Evolutionary conservation across 345 rosid genomes (phyloP).

Genomic region (Dipteronia sinensis): DNA sequence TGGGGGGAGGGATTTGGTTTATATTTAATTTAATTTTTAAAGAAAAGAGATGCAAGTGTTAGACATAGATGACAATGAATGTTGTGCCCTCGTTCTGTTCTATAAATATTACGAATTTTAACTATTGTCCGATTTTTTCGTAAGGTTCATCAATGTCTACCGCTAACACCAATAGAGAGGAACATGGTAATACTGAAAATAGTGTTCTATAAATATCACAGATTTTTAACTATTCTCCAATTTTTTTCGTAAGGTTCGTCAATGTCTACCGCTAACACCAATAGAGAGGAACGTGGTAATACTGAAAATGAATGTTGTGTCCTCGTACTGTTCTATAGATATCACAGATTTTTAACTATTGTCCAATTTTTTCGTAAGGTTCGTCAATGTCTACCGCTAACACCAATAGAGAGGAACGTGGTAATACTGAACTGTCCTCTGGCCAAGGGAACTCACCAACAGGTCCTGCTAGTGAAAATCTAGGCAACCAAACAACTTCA

Average conservation of each 20-base stretch:
- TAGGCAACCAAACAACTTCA: slow-evolving; percentile 35
- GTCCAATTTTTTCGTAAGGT: slow-evolving; percentile 29
- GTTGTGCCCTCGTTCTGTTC: not conserved
- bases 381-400: slow-evolving; percentile 42
- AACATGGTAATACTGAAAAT: slow-evolving; percentile 33
- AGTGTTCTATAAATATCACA: not conserved
- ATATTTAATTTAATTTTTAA: too few relatives aligned
- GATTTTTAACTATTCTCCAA: not conserved
- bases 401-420: slow-evolving; percentile 40
- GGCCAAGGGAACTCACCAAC: slow-evolving; percentile 37
- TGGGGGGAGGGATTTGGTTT: not conserved
- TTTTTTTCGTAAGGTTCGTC: slow-evolving; percentile 43
- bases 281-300: slow-evolving; percentile 42
- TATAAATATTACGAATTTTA: not conserved
- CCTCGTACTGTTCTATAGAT: not conserved
- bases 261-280: slow-evolving; percentile 35
- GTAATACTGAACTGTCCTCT: slow-evolving; percentile 41
- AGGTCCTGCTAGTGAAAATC: slow-evolving; percentile 40
- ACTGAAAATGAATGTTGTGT: slow-evolving; percentile 11
- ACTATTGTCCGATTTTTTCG: not conserved
- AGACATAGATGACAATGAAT: not conserved
- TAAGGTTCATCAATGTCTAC: slow-evolving; percentile 49
- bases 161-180: slow-evolving; percentile 41
- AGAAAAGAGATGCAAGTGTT: not conserved
- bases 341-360: not conserved